Evolutionary conservation across 2,329 filamentous ascomycete species (phyloP).

Genomic region (Hypoxylon rubiginosum): DNA sequence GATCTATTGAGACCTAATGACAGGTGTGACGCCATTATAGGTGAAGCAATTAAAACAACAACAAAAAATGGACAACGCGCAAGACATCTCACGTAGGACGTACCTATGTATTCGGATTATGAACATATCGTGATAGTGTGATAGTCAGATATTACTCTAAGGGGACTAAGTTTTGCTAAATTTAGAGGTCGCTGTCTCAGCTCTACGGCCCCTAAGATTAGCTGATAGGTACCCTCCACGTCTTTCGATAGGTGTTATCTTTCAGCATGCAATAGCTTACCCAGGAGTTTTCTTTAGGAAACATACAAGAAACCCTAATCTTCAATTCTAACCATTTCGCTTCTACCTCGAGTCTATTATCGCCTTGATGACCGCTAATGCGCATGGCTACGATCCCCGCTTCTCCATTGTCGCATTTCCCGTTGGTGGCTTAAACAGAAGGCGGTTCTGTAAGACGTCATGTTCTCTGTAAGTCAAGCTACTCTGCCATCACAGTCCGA

Average conservation of each 20-base stretch:
- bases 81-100: not conserved
- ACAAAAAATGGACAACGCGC: not conserved
- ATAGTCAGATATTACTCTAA: not conserved
- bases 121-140: not conserved
- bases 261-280: not conserved
- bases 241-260: not conserved
- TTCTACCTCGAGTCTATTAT: not conserved
- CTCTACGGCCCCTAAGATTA: not conserved
- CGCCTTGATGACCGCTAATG: not conserved
- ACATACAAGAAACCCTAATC: not conserved
- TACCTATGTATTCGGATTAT: not conserved
- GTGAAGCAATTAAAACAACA: slow-evolving; percentile 25
- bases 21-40: slow-evolving; percentile 40
- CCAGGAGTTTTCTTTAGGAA: not conserved
- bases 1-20: slow-evolving; percentile 31
- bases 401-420: slow-evolving; percentile 30
- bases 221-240: not conserved
- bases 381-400: slow-evolving; percentile 32
- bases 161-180: not conserved
- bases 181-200: not conserved
- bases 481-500: not conserved
- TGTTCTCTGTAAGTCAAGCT: slow-evolving; percentile 48
- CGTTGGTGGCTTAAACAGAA: slow-evolving; percentile 19
- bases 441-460: slow-evolving; percentile 36
- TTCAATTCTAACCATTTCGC: not conserved